Conservation (phyloP, 1,284 basidiomycete genomes). For the Trametes pubescens region DNA sequence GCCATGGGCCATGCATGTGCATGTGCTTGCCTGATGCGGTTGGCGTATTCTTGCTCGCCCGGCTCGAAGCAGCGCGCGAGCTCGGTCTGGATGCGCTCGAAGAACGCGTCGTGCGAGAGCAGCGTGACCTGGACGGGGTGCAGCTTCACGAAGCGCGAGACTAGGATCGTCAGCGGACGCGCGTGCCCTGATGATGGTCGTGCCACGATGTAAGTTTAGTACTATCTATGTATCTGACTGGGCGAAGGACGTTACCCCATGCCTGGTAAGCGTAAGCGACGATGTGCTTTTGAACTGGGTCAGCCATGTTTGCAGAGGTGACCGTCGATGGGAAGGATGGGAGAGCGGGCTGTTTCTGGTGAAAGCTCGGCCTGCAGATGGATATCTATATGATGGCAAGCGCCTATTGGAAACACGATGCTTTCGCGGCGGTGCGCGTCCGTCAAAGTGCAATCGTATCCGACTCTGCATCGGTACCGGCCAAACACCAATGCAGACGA, state of each 20-base stretch:
- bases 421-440: too few species aligned
- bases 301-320: constrained; percentile 3
- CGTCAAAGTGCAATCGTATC: too few species aligned
- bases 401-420: neutral
- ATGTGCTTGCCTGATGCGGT: constrained; percentile 24
- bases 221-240: neutral
- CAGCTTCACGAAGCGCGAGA: constrained; percentile 31
- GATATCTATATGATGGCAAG: neutral
- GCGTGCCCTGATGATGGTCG: constrained; percentile 32
- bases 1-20: too few species aligned
- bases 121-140: constrained; percentile 32
- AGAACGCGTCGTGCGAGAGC: constrained; percentile 22
- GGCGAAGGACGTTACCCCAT: constrained; percentile 21
- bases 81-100: constrained; percentile 32
- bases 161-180: constrained; percentile 33
- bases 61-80: constrained; percentile 30
- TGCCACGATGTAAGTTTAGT: neutral
- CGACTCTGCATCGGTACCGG: too few species aligned
- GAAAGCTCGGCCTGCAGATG: too few species aligned
- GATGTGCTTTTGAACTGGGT: constrained; percentile 7
- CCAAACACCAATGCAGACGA: too few species aligned
- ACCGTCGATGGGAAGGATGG: neutral
- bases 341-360: neutral
- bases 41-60: constrained; percentile 21
- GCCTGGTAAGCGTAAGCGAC: constrained; percentile 19